A percentile compares a stretch with the other conserved stretches of the same genome.
These are phyloP conservation scores for Saccharata proteae DNA, from an alignment of 2,329 filamentous ascomycete genomes.

Conservation along the genomic window DNA sequence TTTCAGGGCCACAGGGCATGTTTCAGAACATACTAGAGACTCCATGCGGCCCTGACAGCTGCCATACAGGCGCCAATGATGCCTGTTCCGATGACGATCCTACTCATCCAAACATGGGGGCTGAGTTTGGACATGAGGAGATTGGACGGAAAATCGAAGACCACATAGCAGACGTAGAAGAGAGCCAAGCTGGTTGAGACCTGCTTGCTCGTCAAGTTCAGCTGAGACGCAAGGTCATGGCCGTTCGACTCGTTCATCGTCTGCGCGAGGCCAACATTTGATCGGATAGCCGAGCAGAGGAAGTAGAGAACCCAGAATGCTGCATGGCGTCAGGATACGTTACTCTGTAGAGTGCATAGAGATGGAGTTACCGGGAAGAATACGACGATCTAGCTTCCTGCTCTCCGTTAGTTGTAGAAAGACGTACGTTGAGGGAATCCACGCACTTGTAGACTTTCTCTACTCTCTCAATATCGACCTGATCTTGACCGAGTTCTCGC, in stretches of 20 bases:
- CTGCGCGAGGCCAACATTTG: constrained; percentile 86
- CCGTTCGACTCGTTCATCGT: constrained; percentile 67
- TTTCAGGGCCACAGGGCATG: not conserved
- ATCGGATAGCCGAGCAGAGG: constrained; percentile 80
- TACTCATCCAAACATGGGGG: constrained; percentile 81
- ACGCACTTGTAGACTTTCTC: constrained; percentile 26
- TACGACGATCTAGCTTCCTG: constrained; percentile 46
- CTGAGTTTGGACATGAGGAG: constrained; percentile 76
- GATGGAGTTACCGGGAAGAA: constrained; percentile 35
- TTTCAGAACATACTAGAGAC: constrained; percentile 50
- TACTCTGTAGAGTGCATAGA: not conserved
- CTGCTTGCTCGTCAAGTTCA: constrained; percentile 60
- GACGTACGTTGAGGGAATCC: not conserved
- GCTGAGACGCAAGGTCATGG: constrained; percentile 63
- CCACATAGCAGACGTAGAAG: constrained; percentile 85
- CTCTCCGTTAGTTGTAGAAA: not conserved
- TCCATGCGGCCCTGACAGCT: constrained; percentile 72
- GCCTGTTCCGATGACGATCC: constrained; percentile 79
- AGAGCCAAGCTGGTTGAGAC: constrained; percentile 74
- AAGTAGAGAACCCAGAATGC: constrained; percentile 90
- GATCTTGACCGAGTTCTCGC: constrained; percentile 17
- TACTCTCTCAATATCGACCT: constrained; percentile 23
- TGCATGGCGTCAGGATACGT: constrained; percentile 14
- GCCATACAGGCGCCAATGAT: constrained; percentile 75
- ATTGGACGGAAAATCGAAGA: constrained; percentile 83